Evolutionary conservation across 2,329 filamentous ascomycete genomes (phyloP), one percentile per base, ranked within the genome.

Genomic region (Allantophomopsis lycopodina): DNA sequence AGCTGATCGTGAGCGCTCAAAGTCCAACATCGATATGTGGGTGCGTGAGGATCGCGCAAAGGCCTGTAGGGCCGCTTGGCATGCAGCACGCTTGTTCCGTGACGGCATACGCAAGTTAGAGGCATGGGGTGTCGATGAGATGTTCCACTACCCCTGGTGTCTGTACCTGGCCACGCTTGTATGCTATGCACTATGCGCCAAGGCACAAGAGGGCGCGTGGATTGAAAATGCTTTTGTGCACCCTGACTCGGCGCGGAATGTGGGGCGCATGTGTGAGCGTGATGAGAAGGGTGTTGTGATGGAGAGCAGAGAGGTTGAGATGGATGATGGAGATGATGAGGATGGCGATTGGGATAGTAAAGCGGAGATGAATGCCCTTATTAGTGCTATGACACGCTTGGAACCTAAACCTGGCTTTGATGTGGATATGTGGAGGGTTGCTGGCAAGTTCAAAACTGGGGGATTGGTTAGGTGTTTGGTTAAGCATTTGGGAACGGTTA

Each of bases 81-180:
- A 78, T 46, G 71, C 73, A 0, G 69, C 73, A 0, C 56, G 55
- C 2, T 56, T 78, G 11, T 53, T 78, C 1, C 60, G 62, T 11
- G 66, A 71, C 18, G 66, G 68, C 0, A 60, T 68, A 7, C 55
- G 62, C 28, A 62, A 64, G 18, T 55, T 75, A 2, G 60, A 68
- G 11, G 64, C 70, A 30, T 67, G 64, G 42, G 68, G 71, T 15
- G 62, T 66, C 2, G 65, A 65, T 33, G 66, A 70, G 34, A 56
- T 71, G 0, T 77, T 77, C 49, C 73, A 78, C 48, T 71, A 76
- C 14, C 70, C 73, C 0, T 79, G 74, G 75, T 73, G 69, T 44
- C 50, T 78, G 11, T 78, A 77, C 46, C 57, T 79, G 1, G 70
- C 70, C 0, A 74, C 73, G 0, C 48, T 78, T 32, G 69, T 69